Percentiles rank a stretch among this genome's conserved stretches.
These are phyloP conservation scores for Ogataea trehaloabstinens DNA, from an alignment of 805 yeast genomes.

Conservation along the genomic window DNA sequence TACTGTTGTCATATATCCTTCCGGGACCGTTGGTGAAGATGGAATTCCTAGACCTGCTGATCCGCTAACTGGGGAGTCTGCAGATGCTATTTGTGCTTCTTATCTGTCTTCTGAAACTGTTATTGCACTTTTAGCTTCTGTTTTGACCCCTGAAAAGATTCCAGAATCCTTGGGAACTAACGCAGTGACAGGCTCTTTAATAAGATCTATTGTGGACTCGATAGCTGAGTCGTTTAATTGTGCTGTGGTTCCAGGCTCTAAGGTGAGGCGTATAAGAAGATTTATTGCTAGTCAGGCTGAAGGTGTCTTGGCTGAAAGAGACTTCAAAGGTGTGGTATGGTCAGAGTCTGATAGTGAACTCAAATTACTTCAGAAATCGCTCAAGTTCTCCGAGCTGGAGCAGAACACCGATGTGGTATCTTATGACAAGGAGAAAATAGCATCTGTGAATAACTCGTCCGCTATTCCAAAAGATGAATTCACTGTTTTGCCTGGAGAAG, in stretches of 20 bases:
- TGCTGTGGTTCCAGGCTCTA: conserved; percentile 86
- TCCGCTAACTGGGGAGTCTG: conserved; percentile 79
- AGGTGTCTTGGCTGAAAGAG: conserved; percentile 87
- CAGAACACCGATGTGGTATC: conserved; percentile 39
- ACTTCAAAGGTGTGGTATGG: conserved; percentile 91
- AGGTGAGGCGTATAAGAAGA: conserved; percentile 87
- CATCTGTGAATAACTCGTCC: conserved; percentile 40
- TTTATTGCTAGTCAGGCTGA: conserved; percentile 96
- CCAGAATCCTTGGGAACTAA: conserved; percentile 46
- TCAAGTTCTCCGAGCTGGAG: conserved; percentile 20
- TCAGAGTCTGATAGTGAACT: conserved; percentile 78
- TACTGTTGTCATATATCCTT: conserved; percentile 80
- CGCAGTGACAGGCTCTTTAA: conserved; percentile 61
- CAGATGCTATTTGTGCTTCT: conserved; percentile 88
- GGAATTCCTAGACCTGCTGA: conserved; percentile 50
- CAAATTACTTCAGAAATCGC: conserved; percentile 44
- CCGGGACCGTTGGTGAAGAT: conserved; percentile 38
- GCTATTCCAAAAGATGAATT: conserved; percentile 82
- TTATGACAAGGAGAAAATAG: conserved; percentile 35
- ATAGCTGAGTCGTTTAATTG: conserved; percentile 84
- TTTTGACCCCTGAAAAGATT: conserved; percentile 72
- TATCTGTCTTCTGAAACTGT: conserved; percentile 88
- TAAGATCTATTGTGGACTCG: conserved; percentile 78
- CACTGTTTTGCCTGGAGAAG: conserved; percentile 75
- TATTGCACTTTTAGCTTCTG: conserved; percentile 68